Percentiles rank a stretch among this genome's conserved stretches.
Evolutionary conservation across 306 rosid genomes (phyloP).

Genomic region (Prunus campanulata): DNA sequence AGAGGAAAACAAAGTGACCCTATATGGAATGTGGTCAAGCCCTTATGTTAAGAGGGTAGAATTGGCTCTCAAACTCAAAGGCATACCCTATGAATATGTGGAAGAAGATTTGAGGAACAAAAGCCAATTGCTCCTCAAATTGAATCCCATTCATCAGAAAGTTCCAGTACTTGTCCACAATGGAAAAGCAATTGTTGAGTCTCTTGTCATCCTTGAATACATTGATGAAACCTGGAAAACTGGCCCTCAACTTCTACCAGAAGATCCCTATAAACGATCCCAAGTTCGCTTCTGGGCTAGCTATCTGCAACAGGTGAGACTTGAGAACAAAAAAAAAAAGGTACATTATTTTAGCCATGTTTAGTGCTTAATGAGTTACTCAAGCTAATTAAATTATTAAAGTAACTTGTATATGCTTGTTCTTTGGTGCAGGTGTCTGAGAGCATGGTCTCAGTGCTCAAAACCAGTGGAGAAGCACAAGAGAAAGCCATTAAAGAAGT

Average conservation of each 20-base stretch:
- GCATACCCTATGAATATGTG: slow-evolving; percentile 18
- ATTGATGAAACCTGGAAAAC: slow-evolving; percentile 23
- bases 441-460: background rate
- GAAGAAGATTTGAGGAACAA: slow-evolving; percentile 24
- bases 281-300: slow-evolving; percentile 15
- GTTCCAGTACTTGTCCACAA: slow-evolving; percentile 27
- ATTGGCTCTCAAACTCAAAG: slow-evolving; percentile 20
- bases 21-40: slow-evolving; percentile 20
- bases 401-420: background rate
- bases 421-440: slow-evolving; percentile 15
- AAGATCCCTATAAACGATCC: slow-evolving; percentile 20
- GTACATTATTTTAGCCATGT: background rate
- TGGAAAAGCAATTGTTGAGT: slow-evolving; percentile 22
- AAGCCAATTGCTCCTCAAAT: slow-evolving; percentile 18
- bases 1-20: slow-evolving; percentile 16
- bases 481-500: background rate
- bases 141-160: slow-evolving; percentile 15
- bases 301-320: slow-evolving; percentile 15
- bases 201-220: slow-evolving; percentile 21
- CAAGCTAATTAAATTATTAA: background rate
- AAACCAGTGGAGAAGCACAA: slow-evolving; percentile 11
- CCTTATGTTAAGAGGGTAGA: slow-evolving; percentile 26
- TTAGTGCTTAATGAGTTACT: background rate
- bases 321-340: background rate
- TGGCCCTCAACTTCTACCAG: slow-evolving; percentile 12